Base-by-base conservation (phyloP, 1,139 yeast species). In the Blastobotrys illinoisensis region DNA sequence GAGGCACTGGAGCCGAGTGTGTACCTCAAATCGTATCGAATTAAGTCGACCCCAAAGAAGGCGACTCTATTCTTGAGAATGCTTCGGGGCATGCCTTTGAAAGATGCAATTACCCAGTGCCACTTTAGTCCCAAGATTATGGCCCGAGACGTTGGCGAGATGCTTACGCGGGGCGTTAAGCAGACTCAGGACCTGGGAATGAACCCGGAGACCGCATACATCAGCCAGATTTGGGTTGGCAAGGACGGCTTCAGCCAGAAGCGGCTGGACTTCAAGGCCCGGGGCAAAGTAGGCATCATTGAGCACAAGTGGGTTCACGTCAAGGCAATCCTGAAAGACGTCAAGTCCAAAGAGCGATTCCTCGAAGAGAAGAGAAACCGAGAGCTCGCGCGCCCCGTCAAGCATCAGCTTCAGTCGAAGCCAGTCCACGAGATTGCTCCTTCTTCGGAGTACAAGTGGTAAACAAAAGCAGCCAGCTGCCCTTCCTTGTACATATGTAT, bases 191-290 rank as follows among this genome's bases (percentile, higher is more conserved):
- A 73, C 48, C 71, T 85, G 60, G 83, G 85, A 1, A 71, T 86
- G 60, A 72, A 85, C 60, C 79, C 81, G 19, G 80, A 85, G 61
- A 79, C 79, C 46, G 71, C 91, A 53, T 88, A 85, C 65, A 80
- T 93, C 58, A 83, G 86, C 52, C 88, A 88, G 67, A 82, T 90
- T 60, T 93, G 98, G 98, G 85, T 84, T 26, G 97, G 97, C 49
- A 83, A 89, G 58, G 98, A 91, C 69, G 97, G 97, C 14, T 67
- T 72, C 52, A 82, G 87, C 83, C 68, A 69, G 51, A 85, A 81
- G 70, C 80, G 95, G 69, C 71, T 84, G n/a, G 97, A 91, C 63
- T 78, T 80, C 66, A 90, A 89, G 74, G 97, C 95, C 59, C 84
- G 98, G 75, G 97, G 97, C 60, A 82, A 97, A 71, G 77, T 81